Base-by-base conservation (phyloP, 1,139 yeast genomes). In the Suhomyces bribrorum region DNA sequence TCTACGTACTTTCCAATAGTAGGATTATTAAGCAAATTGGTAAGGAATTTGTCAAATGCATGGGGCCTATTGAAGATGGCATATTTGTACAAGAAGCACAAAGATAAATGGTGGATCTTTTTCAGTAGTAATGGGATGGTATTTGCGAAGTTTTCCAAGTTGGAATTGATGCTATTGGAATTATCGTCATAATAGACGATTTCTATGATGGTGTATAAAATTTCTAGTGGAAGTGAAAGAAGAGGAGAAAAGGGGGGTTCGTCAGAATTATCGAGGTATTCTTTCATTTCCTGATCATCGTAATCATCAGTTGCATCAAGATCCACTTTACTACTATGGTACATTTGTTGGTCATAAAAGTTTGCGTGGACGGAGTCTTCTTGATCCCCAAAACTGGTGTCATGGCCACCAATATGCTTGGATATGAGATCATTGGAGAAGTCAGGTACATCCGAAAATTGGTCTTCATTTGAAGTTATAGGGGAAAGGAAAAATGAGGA, bases 61-160 rank as follows among this genome's bases (percentile, higher is more conserved):
- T 83, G 86, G 3, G 96, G 95, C 32, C 95, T 77, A 46, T 87
- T 83, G 60, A 88, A 85, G 33, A 81, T 73, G 34, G 84, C 85
- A 49, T 83, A 83, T 40, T 81, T 75, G 65, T 83, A 83, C 14
- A 82, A 64, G 45, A 78, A 72, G 56, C 44, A 64, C 44, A 29
- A 64, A 46, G 46, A 68, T 11, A 46, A 46, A 37, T 49, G 52
- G 40, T 69, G 63, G 46, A 71, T 58, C 26, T 66, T 64, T 37
- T 61, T 62, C 49, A 62, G 61, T 29, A 68, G 54, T 8, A 67
- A 57, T 4, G 74, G 73, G 23, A 67, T 57, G 6, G 75, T 62
- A 26, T 67, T 69, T 41, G 68, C 57, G 46, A 70, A 72, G 39
- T 57, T 64, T 42, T 73, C 77, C 42, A 72, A 54, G 46, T 69